These are phyloP conservation scores for Chamaenerion angustifolium DNA, from an alignment of 345 rosid species.

Conservation along the genomic window DNA sequence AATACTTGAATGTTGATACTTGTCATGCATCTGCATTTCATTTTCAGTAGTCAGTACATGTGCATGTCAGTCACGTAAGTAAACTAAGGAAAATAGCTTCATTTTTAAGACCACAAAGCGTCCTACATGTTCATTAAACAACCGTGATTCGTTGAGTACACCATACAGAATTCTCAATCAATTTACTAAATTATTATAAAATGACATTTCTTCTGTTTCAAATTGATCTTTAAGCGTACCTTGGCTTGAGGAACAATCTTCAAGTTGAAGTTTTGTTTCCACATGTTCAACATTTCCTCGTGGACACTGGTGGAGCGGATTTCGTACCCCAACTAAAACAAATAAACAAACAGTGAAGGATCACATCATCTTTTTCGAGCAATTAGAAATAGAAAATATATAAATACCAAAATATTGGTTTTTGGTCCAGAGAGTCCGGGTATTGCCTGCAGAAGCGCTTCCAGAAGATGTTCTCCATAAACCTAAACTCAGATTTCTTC, in stretches of 20 bases:
- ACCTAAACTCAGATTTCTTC: conserved; percentile 49
- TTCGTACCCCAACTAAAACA: conserved; percentile 73
- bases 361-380: neutral
- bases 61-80: neutral
- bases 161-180: too few species aligned
- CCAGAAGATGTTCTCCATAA: conserved; percentile 87
- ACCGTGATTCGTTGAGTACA: too few species aligned
- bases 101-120: too few species aligned
- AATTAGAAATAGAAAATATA: neutral
- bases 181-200: too few species aligned
- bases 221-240: conserved; percentile 21
- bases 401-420: conserved; percentile 60
- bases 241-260: conserved; percentile 55
- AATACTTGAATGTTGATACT: conserved; percentile 81
- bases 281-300: conserved; percentile 71
- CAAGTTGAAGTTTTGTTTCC: conserved; percentile 68
- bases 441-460: conserved; percentile 57
- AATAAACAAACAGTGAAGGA: conserved; percentile 1
- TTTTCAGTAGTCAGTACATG: neutral
- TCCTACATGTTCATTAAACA: too few species aligned
- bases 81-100: neutral
- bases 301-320: conserved; percentile 78
- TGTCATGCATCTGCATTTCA: conserved; percentile 52
- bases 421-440: conserved; percentile 65
- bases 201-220: too few species aligned